Evolutionary conservation across 2,329 filamentous ascomycete species (phyloP).

Genomic region (Colletotrichum sp.): DNA sequence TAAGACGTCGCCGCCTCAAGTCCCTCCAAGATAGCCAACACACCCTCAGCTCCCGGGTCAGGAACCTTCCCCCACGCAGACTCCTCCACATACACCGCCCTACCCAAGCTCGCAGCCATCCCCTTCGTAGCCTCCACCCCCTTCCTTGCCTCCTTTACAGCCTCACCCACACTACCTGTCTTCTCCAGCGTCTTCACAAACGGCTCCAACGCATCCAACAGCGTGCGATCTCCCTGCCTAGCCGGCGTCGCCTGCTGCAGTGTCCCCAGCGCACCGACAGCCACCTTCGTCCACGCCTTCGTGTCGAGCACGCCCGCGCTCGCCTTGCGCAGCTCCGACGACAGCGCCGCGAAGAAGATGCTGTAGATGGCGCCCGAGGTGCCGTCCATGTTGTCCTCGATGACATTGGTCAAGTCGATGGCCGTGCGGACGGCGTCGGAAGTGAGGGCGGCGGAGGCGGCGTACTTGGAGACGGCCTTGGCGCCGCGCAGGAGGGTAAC

Average conservation of each 20-base stretch:
- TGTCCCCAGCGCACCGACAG: background rate
- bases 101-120: slow-evolving; percentile 77
- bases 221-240: slow-evolving; percentile 72
- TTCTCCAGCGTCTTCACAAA: slow-evolving; percentile 66
- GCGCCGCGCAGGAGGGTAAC: slow-evolving; percentile 46
- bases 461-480: slow-evolving; percentile 63
- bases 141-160: slow-evolving; percentile 63
- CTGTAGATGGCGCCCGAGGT: slow-evolving; percentile 79
- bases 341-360: slow-evolving; percentile 76
- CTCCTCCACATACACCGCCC: slow-evolving; percentile 75
- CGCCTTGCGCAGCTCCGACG: slow-evolving; percentile 28
- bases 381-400: slow-evolving; percentile 76
- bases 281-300: background rate
- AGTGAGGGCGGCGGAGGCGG: slow-evolving; percentile 53
- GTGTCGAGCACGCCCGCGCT: background rate
- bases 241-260: slow-evolving; percentile 68
- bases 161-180: slow-evolving; percentile 50
- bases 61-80: slow-evolving; percentile 72
- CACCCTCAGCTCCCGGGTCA: slow-evolving; percentile 68
- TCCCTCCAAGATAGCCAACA: slow-evolving; percentile 70
- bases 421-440: slow-evolving; percentile 40
- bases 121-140: slow-evolving; percentile 73
- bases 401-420: slow-evolving; percentile 39
- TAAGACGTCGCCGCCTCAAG: slow-evolving; percentile 40
- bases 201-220: slow-evolving; percentile 75